These are phyloP conservation scores for Cytospora piceae DNA, from an alignment of 2,329 filamentous ascomycete genomes.

Conservation along the genomic window DNA sequence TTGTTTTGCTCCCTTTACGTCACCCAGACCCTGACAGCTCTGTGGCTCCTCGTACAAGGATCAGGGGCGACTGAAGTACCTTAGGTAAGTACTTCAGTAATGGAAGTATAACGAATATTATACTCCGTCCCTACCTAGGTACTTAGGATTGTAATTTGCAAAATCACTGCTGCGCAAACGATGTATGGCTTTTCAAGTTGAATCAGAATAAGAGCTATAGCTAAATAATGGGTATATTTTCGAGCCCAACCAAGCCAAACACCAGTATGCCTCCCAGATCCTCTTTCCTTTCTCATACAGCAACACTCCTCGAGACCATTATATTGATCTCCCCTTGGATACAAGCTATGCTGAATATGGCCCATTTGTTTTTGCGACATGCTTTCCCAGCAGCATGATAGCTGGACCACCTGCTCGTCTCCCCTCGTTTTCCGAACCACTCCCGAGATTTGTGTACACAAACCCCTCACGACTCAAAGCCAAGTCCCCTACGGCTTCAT, in stretches of 20 bases:
- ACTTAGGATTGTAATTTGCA: not conserved
- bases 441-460: not conserved
- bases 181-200: not conserved
- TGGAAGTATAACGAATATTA: too few species aligned
- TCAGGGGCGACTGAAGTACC: not conserved
- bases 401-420: not conserved
- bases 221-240: constrained; percentile 20
- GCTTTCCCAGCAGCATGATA: not conserved
- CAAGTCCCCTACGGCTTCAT: constrained; percentile 14
- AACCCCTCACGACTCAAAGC: not conserved
- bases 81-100: too few species aligned
- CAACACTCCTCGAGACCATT: constrained; percentile 5
- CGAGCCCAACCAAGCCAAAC: constrained; percentile 16
- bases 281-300: constrained; percentile 1
- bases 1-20: not conserved
- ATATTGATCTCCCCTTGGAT: too few species aligned
- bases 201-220: not conserved
- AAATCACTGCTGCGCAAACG: not conserved
- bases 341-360: not conserved
- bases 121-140: too few species aligned
- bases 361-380: not conserved
- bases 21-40: not conserved
- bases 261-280: constrained; percentile 17
- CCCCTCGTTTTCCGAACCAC: not conserved
- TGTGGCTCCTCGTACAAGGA: not conserved